phyloP scores from a whole-genome alignment of 805 yeast genomes.

The Wickerhamomyces hampshirensis region DNA sequence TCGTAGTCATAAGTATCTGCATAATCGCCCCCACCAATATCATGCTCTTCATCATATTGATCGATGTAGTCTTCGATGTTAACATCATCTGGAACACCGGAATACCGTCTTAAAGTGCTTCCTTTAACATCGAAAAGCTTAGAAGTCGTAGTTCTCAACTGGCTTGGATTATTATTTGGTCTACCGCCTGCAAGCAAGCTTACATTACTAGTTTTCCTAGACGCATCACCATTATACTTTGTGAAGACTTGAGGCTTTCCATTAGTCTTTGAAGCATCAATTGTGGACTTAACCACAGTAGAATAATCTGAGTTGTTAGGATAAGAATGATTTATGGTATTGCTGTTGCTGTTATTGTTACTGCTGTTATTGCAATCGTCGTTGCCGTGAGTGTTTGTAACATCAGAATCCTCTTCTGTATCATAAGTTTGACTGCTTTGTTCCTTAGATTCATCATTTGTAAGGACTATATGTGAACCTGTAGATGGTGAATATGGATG shows the following conservation, averaged over 20 bases:
- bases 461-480: conserved; percentile 5
- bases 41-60: conserved; percentile 36
- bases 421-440: conserved; percentile 9
- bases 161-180: conserved; percentile 17
- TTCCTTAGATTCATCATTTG: conserved; percentile 10
- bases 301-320: background rate
- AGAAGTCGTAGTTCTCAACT: conserved; percentile 63
- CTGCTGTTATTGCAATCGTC: background rate
- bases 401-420: conserved; percentile 14
- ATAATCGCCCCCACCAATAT: conserved; percentile 27
- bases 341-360: background rate
- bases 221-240: conserved; percentile 17
- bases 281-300: background rate
- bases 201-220: conserved; percentile 16
- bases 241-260: conserved; percentile 14
- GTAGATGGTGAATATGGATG: conserved; percentile 8
- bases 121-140: conserved; percentile 71
- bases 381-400: background rate
- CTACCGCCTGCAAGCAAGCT: conserved; percentile 3
- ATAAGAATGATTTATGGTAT: background rate
- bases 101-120: conserved; percentile 65
- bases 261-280: background rate
- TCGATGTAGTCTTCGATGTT: conserved; percentile 40
- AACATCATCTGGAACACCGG: conserved; percentile 63
- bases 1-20: conserved; percentile 27